phyloP scores from a whole-genome alignment of 805 yeast species.

The Candida chilensis region DNA sequence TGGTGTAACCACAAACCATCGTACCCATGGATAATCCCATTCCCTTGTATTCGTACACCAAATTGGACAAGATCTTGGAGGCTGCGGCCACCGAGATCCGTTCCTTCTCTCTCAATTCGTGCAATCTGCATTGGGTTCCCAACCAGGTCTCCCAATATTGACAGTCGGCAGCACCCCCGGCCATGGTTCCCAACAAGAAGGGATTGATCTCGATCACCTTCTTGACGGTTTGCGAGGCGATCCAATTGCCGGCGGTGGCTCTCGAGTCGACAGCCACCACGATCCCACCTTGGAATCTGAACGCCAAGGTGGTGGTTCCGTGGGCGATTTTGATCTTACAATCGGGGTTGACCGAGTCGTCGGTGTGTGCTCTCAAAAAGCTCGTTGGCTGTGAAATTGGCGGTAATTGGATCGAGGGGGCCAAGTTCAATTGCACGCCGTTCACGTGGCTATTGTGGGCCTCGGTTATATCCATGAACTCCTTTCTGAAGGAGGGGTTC shows the following conservation, averaged over 20 bases:
- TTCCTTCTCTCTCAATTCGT: conserved; percentile 90
- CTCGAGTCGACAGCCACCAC: conserved; percentile 96
- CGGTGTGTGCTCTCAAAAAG: conserved; percentile 95
- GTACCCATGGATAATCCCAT: conserved; percentile 99
- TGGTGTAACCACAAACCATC: conserved; percentile 95
- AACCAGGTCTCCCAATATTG: conserved; percentile 99
- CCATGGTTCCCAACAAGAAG: conserved; percentile 92
- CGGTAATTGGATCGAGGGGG: conserved; percentile 66
- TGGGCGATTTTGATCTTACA: conserved; percentile 95
- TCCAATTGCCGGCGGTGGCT: conserved; percentile 97
- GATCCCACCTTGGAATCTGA: conserved; percentile 93
- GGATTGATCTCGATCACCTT: conserved; percentile 97
- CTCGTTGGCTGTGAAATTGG: conserved; percentile 86
- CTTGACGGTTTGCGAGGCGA: conserved; percentile 95
- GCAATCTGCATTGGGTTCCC: conserved; percentile 92
- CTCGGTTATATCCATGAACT: conserved; percentile 16
- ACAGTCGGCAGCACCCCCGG: conserved; percentile 99
- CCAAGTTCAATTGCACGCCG: conserved; percentile 20
- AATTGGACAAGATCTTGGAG: conserved; percentile 82
- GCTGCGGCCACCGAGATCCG: conserved; percentile 96
- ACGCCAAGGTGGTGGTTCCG: conserved; percentile 98
- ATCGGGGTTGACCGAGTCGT: conserved; percentile 86
- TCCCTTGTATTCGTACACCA: conserved; percentile 91
- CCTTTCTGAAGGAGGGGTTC: conserved; percentile 15
- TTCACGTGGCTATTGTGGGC: conserved; percentile 12